phyloP scores from a whole-genome alignment of 1,284 basidiomycete genomes.

The Amylostereum areolatum region DNA sequence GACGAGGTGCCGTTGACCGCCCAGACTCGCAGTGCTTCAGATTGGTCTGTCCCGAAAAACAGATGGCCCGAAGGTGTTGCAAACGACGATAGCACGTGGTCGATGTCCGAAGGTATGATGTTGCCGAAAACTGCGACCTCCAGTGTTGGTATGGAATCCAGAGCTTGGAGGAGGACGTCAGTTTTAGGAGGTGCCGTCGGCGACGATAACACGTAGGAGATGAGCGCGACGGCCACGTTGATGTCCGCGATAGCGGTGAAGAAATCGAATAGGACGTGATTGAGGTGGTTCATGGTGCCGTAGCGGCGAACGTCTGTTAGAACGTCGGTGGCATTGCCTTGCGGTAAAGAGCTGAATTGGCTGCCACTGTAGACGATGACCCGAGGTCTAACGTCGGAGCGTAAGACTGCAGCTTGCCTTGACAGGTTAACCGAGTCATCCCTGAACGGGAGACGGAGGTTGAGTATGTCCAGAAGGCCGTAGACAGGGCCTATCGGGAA shows the following conservation, averaged over 20 bases:
- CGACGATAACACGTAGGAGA: constrained; percentile 39
- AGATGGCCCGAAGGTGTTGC: constrained; percentile 41
- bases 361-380: constrained; percentile 45
- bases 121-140: constrained; percentile 61
- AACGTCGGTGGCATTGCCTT: constrained; percentile 20
- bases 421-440: constrained; percentile 36
- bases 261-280: constrained; percentile 54
- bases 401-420: constrained; percentile 44
- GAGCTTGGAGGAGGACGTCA: constrained; percentile 30
- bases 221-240: constrained; percentile 40
- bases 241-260: constrained; percentile 45
- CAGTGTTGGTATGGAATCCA: constrained; percentile 43
- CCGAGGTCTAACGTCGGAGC: constrained; percentile 36
- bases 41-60: constrained; percentile 54
- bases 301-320: constrained; percentile 43
- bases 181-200: constrained; percentile 36
- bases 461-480: constrained; percentile 52
- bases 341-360: constrained; percentile 40
- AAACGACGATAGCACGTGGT: constrained; percentile 45
- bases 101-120: constrained; percentile 41
- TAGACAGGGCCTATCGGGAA: constrained; percentile 53
- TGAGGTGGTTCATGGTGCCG: constrained; percentile 45
- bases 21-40: constrained; percentile 46
- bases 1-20: constrained; percentile 35
- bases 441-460: constrained; percentile 48